Evolutionary conservation across 1,284 basidiomycete species (phyloP).

Genomic region (Apiotrichum siamense): DNA sequence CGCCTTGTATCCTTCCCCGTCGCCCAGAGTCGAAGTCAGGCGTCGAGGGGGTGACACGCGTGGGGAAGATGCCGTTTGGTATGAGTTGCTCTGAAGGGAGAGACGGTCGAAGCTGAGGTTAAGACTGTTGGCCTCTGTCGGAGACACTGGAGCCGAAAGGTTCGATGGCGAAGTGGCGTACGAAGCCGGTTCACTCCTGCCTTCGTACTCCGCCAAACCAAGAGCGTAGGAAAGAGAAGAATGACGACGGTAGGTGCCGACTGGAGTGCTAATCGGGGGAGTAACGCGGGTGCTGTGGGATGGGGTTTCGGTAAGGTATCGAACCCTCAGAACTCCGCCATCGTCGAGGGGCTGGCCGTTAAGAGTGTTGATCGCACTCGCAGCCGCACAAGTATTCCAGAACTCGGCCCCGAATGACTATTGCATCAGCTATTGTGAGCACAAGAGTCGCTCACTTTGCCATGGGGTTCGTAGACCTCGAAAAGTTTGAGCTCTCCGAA

Average conservation of each 20-base stretch:
- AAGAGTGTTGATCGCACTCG: conserved; percentile 21
- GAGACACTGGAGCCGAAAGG: conserved; percentile 3
- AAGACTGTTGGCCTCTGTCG: not conserved
- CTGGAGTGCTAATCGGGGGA: no score
- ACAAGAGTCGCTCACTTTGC: conserved; percentile 14
- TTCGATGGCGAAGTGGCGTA: conserved; percentile 1
- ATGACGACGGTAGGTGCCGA: not conserved
- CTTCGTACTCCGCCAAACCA: conserved; percentile 19
- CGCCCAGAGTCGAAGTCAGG: not conserved
- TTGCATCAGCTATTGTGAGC: not conserved
- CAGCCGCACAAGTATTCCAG: conserved; percentile 34
- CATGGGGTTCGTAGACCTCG: conserved; percentile 15
- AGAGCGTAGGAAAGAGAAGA: conserved; percentile 12
- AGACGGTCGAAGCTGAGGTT: not conserved
- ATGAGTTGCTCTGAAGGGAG: not conserved
- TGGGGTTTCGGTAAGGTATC: conserved; percentile 4
- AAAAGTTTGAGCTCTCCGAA: conserved; percentile 25
- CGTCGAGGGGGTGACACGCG: no score
- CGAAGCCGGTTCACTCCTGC: not conserved
- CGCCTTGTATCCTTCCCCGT: not conserved
- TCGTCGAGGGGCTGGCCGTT: conserved; percentile 15
- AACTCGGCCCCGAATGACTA: conserved; percentile 37
- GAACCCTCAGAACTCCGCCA: conserved; percentile 14
- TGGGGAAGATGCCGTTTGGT: no score
- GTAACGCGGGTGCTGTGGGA: conserved; percentile 8